Percentiles rank a stretch among this genome's conserved stretches.
These are phyloP conservation scores for Suhomyces sp. DNA, from an alignment of 805 yeast species.

Conservation along the genomic window DNA sequence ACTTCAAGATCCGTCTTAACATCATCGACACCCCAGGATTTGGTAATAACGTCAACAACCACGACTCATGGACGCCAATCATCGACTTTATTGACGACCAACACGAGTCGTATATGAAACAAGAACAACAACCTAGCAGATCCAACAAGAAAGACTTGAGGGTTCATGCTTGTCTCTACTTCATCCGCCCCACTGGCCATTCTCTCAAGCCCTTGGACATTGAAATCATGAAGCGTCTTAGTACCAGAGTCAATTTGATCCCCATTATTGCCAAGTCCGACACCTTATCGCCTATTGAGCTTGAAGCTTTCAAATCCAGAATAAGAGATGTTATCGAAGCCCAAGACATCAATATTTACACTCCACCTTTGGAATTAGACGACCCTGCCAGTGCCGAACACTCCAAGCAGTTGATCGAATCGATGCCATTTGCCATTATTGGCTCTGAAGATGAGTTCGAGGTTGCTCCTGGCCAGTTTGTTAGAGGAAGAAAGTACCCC, in stretches of 20 bases:
- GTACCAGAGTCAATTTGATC: conserved; percentile 78
- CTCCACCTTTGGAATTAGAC: conserved; percentile 76
- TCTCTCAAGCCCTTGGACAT: conserved; percentile 84
- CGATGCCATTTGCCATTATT: conserved; percentile 84
- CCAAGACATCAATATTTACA: conserved; percentile 78
- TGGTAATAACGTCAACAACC: conserved; percentile 86
- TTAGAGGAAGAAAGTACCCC: conserved; percentile 81
- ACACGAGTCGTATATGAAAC: conserved; percentile 83
- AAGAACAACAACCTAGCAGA: conserved; percentile 88
- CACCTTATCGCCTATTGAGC: conserved; percentile 70
- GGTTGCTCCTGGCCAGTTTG: conserved; percentile 57
- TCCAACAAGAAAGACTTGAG: conserved; percentile 66
- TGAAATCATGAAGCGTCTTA: conserved; percentile 79
- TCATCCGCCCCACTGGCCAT: conserved; percentile 89
- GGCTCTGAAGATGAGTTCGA: conserved; percentile 74
- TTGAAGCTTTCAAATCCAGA: conserved; percentile 65
- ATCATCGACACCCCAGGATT: conserved; percentile 92
- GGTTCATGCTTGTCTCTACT: conserved; percentile 87
- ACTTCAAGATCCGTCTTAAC: conserved; percentile 71
- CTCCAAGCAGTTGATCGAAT: conserved; percentile 72
- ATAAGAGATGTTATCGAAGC: conserved; percentile 80
- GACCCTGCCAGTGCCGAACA: conserved; percentile 77
- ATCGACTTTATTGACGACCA: conserved; percentile 89
- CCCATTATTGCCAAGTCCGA: conserved; percentile 91
- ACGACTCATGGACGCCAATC: conserved; percentile 81